phyloP scores from a whole-genome alignment of 805 yeast species.

The Candida stauntonica region DNA sequence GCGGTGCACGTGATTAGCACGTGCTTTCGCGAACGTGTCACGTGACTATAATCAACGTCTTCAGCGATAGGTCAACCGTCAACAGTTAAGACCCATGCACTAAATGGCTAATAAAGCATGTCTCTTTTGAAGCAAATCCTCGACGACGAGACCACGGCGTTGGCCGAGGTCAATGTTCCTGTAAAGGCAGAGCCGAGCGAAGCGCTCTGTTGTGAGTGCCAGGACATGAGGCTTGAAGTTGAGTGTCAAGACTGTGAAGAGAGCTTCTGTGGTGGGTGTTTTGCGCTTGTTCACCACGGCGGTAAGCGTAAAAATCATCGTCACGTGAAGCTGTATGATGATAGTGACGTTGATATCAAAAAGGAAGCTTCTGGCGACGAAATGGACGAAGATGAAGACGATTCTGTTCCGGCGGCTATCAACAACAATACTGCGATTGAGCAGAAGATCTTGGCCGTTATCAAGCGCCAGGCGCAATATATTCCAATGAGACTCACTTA shows the following conservation, averaged over 20 bases:
- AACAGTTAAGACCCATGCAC: too few relatives aligned
- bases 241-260: conserved; percentile 61
- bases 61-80: too few relatives aligned
- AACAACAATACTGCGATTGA: conserved; percentile 1
- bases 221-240: conserved; percentile 67
- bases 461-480: conserved; percentile 43
- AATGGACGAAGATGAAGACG: conserved; percentile 13
- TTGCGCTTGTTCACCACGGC: conserved; percentile 61
- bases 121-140: conserved; percentile 34
- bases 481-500: conserved; percentile 66
- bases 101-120: neutral
- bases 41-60: neutral
- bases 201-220: conserved; percentile 61
- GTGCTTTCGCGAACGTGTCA: neutral
- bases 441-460: conserved; percentile 18
- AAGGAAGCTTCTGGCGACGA: conserved; percentile 22
- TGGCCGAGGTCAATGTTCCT: conserved; percentile 16
- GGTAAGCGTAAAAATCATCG: conserved; percentile 54
- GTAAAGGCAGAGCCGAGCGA: conserved; percentile 29
- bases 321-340: conserved; percentile 27
- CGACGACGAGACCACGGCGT: conserved; percentile 30
- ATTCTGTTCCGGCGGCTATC: too few relatives aligned
- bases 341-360: conserved; percentile 10
- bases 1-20: too few relatives aligned
- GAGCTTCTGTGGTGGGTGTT: conserved; percentile 66